Evolutionary conservation across 2,329 filamentous ascomycete species (phyloP).

Genomic region (Cladosporium oxysporum): DNA sequence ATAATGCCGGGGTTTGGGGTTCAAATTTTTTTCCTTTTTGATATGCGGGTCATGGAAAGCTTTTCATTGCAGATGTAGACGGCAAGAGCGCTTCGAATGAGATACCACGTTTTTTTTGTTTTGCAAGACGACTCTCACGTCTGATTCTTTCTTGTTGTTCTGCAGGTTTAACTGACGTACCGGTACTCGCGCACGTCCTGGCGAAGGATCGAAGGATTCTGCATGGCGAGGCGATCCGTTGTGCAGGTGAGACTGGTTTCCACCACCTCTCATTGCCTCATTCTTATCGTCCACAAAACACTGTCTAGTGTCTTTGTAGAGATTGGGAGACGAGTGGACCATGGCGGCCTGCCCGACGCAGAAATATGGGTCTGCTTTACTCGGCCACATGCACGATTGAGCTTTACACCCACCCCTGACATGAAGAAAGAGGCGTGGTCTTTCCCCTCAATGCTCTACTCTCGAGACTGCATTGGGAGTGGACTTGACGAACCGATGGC

Average conservation of each 20-base stretch:
- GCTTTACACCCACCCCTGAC: no score
- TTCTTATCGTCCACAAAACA: background rate
- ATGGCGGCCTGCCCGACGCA: no score
- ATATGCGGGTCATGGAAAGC: background rate
- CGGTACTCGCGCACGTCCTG: background rate
- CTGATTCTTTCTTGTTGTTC: no score
- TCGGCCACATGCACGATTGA: no score
- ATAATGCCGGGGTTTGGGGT: conserved; percentile 7
- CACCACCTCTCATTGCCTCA: background rate
- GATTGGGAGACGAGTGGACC: no score
- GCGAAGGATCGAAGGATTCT: background rate
- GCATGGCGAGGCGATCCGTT: background rate
- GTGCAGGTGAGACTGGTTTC: background rate
- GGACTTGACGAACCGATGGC: no score
- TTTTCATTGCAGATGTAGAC: conserved; percentile 10
- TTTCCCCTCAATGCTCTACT: no score
- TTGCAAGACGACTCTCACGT: background rate
- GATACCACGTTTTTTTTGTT: conserved; percentile 9
- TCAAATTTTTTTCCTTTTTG: background rate
- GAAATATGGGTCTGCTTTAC: no score
- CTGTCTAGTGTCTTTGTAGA: background rate
- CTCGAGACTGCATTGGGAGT: no score
- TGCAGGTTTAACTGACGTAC: background rate
- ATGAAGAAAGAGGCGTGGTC: no score
- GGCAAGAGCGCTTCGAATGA: conserved; percentile 7